Base-by-base conservation (phyloP, 192 early-diverging fungal genomes). In the Backusella parvicylindrica region DNA sequence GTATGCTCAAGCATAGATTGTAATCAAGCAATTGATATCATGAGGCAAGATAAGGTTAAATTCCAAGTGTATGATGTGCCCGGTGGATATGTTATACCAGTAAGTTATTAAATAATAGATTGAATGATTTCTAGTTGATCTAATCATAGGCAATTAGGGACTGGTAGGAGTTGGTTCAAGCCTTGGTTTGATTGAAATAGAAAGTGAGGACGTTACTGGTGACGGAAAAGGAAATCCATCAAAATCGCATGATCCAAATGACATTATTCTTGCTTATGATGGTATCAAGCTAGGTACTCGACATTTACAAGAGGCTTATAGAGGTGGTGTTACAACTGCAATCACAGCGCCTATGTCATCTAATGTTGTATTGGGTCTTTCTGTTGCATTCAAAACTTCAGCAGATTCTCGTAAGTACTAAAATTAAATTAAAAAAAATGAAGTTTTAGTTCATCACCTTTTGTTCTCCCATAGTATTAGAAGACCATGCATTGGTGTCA, bases 111-210 rank as follows among this genome's bases (percentile, higher is more conserved):
- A 32, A 21, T 41, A 28, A n/a, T 50, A n/a, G 49, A 18, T 50
- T 8, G 18, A 6, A 37, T 50, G n/a, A 1, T 50, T 50, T 50
- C 8, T 50, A 21, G 5, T 18, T 8, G 16, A 41, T 16, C 15
- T 41, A 1, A 53, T 21, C 21, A 53, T 53, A 11, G 16, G 36
- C 9, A 67, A 7, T 11, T 56, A 86, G 83, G 89, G 89, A 11
- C 74, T 89, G 8, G 73, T 89, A 50, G 88, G 88, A 18, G 90
- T 84, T 31, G 82, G 85, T 13, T 79, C 85, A 16, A 49, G 63
- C 33, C 76, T 94, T 18, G 93, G 93, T 15, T 73, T 95, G 35
- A 75, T 82, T 26, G 93, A 94, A 77, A 94, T 95, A 71, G 31
- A 70, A 21, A 41, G 74, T 6, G 93, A 95, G 74, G 75, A 69